Percentiles rank a stretch among this genome's conserved stretches.
These are phyloP conservation scores for Erigeron philadelphicus DNA, from an alignment of 140 eudicot genomes.

Conservation along the genomic window DNA sequence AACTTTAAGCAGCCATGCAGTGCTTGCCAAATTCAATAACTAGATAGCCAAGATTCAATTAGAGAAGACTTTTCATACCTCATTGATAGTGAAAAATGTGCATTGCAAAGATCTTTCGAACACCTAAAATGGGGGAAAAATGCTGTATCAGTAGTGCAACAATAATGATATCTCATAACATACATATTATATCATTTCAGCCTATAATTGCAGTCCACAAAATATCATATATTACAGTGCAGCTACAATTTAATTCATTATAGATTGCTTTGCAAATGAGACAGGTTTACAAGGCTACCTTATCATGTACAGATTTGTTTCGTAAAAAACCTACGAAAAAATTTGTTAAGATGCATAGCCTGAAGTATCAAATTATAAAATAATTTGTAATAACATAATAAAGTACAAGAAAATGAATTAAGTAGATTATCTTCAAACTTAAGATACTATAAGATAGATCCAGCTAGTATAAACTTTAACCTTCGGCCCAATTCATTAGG, in stretches of 20 bases:
- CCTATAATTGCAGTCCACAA: slow-evolving; percentile 11
- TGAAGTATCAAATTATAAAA: not conserved
- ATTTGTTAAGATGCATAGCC: not conserved
- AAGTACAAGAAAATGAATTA: not conserved
- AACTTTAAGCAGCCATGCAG: slow-evolving; percentile 17
- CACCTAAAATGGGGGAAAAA: slow-evolving; percentile 45
- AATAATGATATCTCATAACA: not conserved
- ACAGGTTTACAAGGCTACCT: not conserved
- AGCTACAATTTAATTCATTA: not conserved
- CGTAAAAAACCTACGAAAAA: too few species aligned
- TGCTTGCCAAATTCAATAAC: not conserved
- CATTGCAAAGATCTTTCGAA: slow-evolving; percentile 79
- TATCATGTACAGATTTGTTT: not conserved
- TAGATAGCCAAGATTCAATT: slow-evolving; percentile 7
- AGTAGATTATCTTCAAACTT: too few species aligned
- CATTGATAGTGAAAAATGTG: slow-evolving; percentile 76
- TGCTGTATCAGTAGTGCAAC: slow-evolving; percentile 4
- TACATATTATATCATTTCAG: not conserved
- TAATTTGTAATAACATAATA: not conserved
- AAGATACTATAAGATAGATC: too few species aligned
- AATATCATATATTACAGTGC: slow-evolving; percentile 10
- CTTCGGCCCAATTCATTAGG: not conserved
- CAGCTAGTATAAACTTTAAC: not conserved
- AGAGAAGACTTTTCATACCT: slow-evolving; percentile 42
- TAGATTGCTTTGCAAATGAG: slow-evolving; percentile 6